Conservation (phyloP, 2,329 filamentous ascomycete genomes). For the Exophiala xenobiotica region DNA sequence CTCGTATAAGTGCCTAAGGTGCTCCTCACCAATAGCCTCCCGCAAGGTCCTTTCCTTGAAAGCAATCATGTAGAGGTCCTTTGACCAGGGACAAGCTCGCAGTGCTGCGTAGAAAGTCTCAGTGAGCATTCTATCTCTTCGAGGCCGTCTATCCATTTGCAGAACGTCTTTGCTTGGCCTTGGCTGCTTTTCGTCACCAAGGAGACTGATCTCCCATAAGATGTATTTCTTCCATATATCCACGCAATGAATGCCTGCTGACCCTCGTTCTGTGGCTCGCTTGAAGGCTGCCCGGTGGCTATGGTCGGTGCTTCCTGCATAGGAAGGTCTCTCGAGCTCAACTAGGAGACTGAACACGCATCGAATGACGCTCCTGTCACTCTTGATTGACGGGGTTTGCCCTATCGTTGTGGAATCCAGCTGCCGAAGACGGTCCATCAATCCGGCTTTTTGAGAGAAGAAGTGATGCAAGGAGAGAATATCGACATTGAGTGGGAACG, state of each 20-base stretch:
- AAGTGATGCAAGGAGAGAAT: conserved; percentile 72
- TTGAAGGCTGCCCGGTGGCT: conserved; percentile 58
- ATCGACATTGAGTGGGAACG: conserved; percentile 73
- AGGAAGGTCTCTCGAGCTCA: conserved; percentile 50
- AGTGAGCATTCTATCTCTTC: conserved; percentile 37
- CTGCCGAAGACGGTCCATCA: conserved; percentile 74
- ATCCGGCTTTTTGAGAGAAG: conserved; percentile 68
- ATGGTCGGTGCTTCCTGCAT: conserved; percentile 49
- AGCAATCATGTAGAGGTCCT: conserved; percentile 58
- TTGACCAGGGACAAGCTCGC: conserved; percentile 61
- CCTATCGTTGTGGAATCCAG: conserved; percentile 42
- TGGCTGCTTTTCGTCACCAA: not conserved
- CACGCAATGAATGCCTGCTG: conserved; percentile 39
- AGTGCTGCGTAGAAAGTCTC: conserved; percentile 58
- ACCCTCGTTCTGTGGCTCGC: conserved; percentile 41
- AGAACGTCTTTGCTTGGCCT: conserved; percentile 12
- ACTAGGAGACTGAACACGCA: conserved; percentile 56
- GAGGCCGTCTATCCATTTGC: conserved; percentile 38
- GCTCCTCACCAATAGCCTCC: conserved; percentile 15
- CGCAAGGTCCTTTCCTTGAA: conserved; percentile 47
- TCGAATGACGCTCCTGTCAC: conserved; percentile 20
- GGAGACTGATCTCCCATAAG: conserved; percentile 46
- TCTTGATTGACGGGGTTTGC: conserved; percentile 28
- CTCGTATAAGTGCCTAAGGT: conserved; percentile 23
- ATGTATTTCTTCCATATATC: conserved; percentile 55